A percentile compares a stretch with the other conserved stretches of the same genome.
phyloP scores from a whole-genome alignment of 495 filamentous ascomycete genomes.

The Cercophora newfieldiana region DNA sequence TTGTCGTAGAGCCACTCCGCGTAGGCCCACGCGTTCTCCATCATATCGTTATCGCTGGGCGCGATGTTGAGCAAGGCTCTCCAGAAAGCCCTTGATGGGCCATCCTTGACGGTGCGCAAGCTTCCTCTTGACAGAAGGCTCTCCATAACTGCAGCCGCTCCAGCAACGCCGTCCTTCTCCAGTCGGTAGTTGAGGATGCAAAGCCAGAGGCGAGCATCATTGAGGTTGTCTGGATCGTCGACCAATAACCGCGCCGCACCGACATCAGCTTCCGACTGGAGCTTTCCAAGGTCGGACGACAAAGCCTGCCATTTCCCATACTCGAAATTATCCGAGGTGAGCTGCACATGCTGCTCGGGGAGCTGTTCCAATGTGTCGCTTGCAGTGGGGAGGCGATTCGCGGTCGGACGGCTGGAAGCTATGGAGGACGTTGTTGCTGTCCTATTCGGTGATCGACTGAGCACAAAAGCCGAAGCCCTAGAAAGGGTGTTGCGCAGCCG shows the following conservation, averaged over 20 bases:
- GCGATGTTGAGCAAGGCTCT: slow-evolving; percentile 52
- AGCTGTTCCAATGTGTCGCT: too few relatives aligned
- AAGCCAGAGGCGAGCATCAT: slow-evolving; percentile 64
- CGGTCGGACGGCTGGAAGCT: not conserved
- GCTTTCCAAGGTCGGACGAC: slow-evolving; percentile 22
- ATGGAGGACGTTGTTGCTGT: not conserved
- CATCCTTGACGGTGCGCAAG: slow-evolving; percentile 27
- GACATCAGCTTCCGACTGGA: slow-evolving; percentile 52
- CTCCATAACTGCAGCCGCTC: slow-evolving; percentile 45
- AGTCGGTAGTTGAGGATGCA: slow-evolving; percentile 62
- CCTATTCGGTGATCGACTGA: not conserved
- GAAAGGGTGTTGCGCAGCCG: not conserved
- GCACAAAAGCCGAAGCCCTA: not conserved
- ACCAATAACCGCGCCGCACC: slow-evolving; percentile 50
- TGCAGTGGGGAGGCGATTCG: not conserved
- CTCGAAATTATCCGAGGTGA: not conserved
- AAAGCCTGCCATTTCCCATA: slow-evolving; percentile 29
- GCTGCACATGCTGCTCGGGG: not conserved
- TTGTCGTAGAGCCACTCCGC: slow-evolving; percentile 51
- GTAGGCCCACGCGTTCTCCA: slow-evolving; percentile 56
- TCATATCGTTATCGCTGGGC: slow-evolving; percentile 39
- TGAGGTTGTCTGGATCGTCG: slow-evolving; percentile 48
- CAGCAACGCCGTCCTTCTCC: slow-evolving; percentile 59
- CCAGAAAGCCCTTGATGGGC: slow-evolving; percentile 57
- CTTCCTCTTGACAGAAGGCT: slow-evolving; percentile 34